phyloP scores from a whole-genome alignment of 192 early-diverging fungal species.

The Blastocladiella britannica region DNA sequence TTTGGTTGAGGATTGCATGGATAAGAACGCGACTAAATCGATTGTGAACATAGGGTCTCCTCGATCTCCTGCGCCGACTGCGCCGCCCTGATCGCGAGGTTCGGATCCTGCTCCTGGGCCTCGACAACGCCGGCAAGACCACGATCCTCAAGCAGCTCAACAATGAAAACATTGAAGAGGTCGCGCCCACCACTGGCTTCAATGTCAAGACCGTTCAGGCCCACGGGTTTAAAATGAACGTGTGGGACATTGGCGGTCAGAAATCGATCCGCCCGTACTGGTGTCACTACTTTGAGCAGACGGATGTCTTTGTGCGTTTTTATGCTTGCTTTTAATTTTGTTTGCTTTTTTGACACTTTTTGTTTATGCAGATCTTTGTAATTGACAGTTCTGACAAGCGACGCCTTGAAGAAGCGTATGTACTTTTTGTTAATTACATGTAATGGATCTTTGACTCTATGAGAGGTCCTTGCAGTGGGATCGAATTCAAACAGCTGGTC shows the following conservation, averaged over 20 bases:
- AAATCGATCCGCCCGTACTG: conserved; percentile 33
- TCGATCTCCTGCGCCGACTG: conserved; percentile 25
- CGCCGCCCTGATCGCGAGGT: conserved; percentile 20
- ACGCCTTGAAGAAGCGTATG: conserved; percentile 19
- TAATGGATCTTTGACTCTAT: not conserved
- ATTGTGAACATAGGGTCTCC: conserved; percentile 24
- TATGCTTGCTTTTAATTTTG: conserved; percentile 3
- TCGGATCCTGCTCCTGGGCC: conserved; percentile 31
- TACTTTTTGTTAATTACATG: not conserved
- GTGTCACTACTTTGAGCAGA: conserved; percentile 40
- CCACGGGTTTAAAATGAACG: conserved; percentile 34
- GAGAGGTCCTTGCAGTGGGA: conserved; percentile 9
- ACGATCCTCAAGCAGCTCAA: conserved; percentile 28
- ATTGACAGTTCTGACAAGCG: conserved; percentile 27
- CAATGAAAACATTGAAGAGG: conserved; percentile 28
- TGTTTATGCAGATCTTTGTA: conserved; percentile 35
- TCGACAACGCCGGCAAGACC: conserved; percentile 42
- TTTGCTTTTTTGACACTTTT: too few species aligned
- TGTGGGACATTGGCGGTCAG: conserved; percentile 43
- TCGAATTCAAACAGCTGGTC: not conserved
- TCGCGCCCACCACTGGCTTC: conserved; percentile 42
- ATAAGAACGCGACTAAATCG: too few species aligned
- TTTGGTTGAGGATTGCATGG: too few species aligned
- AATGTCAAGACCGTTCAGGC: conserved; percentile 35
- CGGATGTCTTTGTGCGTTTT: conserved; percentile 24